Conservation (phyloP, 495 filamentous ascomycete species). For the Penicillium soppii region DNA sequence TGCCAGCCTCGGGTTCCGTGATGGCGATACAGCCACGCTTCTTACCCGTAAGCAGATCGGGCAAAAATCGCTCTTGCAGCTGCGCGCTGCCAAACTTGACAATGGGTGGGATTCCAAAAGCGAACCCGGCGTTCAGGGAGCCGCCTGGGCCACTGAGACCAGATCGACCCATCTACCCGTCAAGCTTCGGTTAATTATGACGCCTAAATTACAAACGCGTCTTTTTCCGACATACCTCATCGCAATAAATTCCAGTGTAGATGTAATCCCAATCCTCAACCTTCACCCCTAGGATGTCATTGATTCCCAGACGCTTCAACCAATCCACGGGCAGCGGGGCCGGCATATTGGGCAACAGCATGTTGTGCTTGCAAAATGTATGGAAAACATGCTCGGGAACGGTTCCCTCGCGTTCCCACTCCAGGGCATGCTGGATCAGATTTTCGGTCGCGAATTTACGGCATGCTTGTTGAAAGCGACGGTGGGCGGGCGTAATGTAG, state of each 20-base stretch:
- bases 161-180: slow-evolving; percentile 55
- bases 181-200: background rate
- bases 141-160: slow-evolving; percentile 61
- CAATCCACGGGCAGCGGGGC: slow-evolving; percentile 66
- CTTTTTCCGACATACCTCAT: slow-evolving; percentile 47
- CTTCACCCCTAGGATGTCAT: slow-evolving; percentile 64
- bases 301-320: slow-evolving; percentile 63
- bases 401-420: slow-evolving; percentile 62
- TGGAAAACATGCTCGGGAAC: slow-evolving; percentile 62
- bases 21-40: slow-evolving; percentile 74
- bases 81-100: slow-evolving; percentile 61
- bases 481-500: slow-evolving; percentile 63
- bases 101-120: slow-evolving; percentile 69
- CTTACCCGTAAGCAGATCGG: slow-evolving; percentile 63
- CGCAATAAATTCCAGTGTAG: slow-evolving; percentile 65
- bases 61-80: slow-evolving; percentile 63
- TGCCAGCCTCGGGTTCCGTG: slow-evolving; percentile 71
- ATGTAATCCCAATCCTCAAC: slow-evolving; percentile 76
- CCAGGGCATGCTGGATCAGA: slow-evolving; percentile 58
- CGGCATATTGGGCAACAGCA: slow-evolving; percentile 64
- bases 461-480: slow-evolving; percentile 64
- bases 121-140: slow-evolving; percentile 64
- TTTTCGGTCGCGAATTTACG: slow-evolving; percentile 62
- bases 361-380: slow-evolving; percentile 59
- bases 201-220: too few relatives aligned